Conservation (phyloP, 257 asterid genomes). For the Euphrasia confusa region DNA sequence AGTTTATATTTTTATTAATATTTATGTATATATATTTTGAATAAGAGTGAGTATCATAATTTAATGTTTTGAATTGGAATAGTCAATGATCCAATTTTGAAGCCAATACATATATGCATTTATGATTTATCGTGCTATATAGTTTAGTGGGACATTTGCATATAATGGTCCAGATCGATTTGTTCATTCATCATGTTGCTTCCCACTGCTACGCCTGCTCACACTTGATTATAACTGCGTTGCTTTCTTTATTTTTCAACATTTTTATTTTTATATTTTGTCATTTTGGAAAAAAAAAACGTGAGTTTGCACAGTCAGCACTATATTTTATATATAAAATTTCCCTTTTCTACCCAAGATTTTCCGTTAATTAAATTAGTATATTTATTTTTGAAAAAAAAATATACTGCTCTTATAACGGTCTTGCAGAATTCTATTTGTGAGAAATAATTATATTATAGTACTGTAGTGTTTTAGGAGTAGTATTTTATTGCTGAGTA, state of each 20-base stretch:
- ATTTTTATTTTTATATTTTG: not conserved
- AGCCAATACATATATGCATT: conserved; percentile 1
- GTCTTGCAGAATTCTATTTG: too few species aligned
- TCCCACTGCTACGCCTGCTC: conserved; percentile 17
- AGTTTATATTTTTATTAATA: too few species aligned
- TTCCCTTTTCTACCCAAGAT: not conserved
- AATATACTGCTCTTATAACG: not conserved
- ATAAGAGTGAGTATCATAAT: too few species aligned
- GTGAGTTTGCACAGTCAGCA: not conserved
- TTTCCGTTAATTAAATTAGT: too few species aligned
- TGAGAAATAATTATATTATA: not conserved
- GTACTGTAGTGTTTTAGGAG: too few species aligned
- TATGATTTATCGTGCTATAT: conserved; percentile 13
- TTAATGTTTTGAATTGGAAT: conserved; percentile 21
- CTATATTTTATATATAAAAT: not conserved
- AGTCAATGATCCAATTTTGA: conserved; percentile 23
- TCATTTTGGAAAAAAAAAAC: not conserved
- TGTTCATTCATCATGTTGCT: conserved; percentile 23
- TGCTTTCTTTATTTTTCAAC: conserved; percentile 5
- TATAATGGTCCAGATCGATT: not conserved
- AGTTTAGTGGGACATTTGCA: not conserved
- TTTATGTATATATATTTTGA: too few species aligned
- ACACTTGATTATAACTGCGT: not conserved
- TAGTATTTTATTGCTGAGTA: not conserved
- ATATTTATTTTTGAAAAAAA: not conserved